phyloP scores from a whole-genome alignment of 2,329 filamentous ascomycete species.

The Microdochium trichocladiopsis region DNA sequence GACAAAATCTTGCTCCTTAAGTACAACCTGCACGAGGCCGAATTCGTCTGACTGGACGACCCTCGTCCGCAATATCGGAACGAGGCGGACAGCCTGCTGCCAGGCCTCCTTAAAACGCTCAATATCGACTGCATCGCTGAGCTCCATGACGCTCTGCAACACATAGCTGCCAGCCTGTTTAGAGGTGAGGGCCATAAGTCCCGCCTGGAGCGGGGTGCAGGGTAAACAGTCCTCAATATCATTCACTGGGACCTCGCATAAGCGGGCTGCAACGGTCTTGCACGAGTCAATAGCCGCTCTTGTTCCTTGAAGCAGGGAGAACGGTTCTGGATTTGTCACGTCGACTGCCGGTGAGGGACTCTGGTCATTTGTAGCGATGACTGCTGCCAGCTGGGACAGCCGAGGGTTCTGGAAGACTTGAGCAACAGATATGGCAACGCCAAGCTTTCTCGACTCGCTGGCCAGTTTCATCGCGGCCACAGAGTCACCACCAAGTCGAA shows the following conservation, averaged over 20 bases:
- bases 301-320: background rate
- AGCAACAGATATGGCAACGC: constrained; percentile 1
- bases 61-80: constrained; percentile 12
- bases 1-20: background rate
- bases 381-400: background rate
- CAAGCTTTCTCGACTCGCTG: constrained; percentile 3
- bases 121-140: constrained; percentile 2
- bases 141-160: constrained; percentile 7
- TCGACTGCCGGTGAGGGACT: background rate
- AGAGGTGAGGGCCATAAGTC: constrained; percentile 4
- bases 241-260: background rate
- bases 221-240: background rate
- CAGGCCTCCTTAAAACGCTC: constrained; percentile 7
- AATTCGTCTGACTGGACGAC: constrained; percentile 3
- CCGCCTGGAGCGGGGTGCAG: background rate
- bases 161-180: constrained; percentile 16
- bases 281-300: background rate
- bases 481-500: constrained; percentile 38
- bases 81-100: constrained; percentile 1
- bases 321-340: background rate
- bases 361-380: background rate
- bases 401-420: background rate
- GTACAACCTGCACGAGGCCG: background rate
- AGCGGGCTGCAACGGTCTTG: background rate
- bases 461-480: constrained; percentile 34